Evolutionary conservation across 352 stramenopile genomes (phyloP), one percentile per base, ranked within the genome.

Genomic region (Globisporangium paroecandrum): DNA sequence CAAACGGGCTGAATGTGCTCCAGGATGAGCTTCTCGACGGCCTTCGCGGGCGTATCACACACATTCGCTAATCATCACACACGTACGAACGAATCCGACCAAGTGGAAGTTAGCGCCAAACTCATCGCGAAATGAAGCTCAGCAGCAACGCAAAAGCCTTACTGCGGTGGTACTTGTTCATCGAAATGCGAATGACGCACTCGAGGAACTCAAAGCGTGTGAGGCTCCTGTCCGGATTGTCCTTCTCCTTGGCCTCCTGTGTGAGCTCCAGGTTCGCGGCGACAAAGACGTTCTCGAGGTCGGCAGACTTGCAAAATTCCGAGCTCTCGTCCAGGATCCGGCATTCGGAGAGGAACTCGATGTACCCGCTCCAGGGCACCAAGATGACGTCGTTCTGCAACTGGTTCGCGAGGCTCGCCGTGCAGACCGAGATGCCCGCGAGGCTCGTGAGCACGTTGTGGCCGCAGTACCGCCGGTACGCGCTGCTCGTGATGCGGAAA

Each of bases 261-360:
- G 84, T 93, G 58, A 93, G 76, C 70, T 93, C 84, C 1, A 93
- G 77, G 54, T 93, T 93, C 15, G 84, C 84, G 2, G 84, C 84
- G 15, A 93, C 84, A 58, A 93, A 93, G n/a, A 93, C 77, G 64
- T 93, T 93, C 64, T 93, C 84, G 12, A 89, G 74, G 69, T 93
- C 84, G 5, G 82, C 80, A 13, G 77, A 61, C 43, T 79, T 82
- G 66, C 84, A 93, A 43, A 78, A 89, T 43, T 93, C 84, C 1
- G 84, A 93, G 24, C 22, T 62, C 24, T 93, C 84, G 71, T 93
- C 84, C 49, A 93, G 56, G 57, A 93, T 89, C 32, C 68, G 62
- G 62, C 75, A 79, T 55, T 91, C 84, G 18, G 64, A 77, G 27
- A 93, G 51, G 64, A 93, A 90, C 62, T 93, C 84, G 29, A 83